Base-by-base conservation (phyloP, 768 basidiomycete genomes). In the Tricholoma sp. region DNA sequence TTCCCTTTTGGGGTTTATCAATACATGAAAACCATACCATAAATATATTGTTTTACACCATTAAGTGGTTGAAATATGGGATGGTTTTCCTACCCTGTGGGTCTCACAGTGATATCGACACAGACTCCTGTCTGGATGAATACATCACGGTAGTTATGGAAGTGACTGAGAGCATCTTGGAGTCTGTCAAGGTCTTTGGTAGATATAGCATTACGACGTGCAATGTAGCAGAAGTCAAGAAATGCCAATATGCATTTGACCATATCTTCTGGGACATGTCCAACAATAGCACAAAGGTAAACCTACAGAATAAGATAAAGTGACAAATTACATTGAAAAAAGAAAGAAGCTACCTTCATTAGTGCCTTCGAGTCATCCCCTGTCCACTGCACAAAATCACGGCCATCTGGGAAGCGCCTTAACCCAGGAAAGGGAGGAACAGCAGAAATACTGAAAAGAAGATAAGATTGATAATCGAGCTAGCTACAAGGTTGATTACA, bases 191-290 rank as follows among this genome's bases (percentile, higher is more conserved):
- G 35, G 35, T 35, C 35, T 35, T 35, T 11, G 11, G 35, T 35
- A 35, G 35, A 35, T 35, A 35, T 35, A 35, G 35, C 35, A 11
- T 35, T 35, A 19, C n/a, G 18, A 19, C 5, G 41, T 8, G 18
- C 41, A 8, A 43, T 18, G 18, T 43, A 43, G n/a, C 41, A 19
- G 41, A 43, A 19, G 6, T 43, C 41, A 19, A 43, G 50, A 12
- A 72, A 10, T 1, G 62, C 64, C 8, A 41, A 60, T 18, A 61
- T 57, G 10, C 58, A 60, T 11, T 27, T 22, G 1, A 66, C 19
- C 19, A 35, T 50, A 9, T 55, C 9, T 5, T 8, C 64, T 67
- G 10, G 66, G 4, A 59, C 19, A 35, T 46, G 37, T 6, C 55
- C 54, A 31, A 14, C 45, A 22, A 55, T 43, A 18, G 43, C 49